phyloP scores from a whole-genome alignment of 2,329 filamentous ascomycete species.

The Podosphaera xanthii region DNA sequence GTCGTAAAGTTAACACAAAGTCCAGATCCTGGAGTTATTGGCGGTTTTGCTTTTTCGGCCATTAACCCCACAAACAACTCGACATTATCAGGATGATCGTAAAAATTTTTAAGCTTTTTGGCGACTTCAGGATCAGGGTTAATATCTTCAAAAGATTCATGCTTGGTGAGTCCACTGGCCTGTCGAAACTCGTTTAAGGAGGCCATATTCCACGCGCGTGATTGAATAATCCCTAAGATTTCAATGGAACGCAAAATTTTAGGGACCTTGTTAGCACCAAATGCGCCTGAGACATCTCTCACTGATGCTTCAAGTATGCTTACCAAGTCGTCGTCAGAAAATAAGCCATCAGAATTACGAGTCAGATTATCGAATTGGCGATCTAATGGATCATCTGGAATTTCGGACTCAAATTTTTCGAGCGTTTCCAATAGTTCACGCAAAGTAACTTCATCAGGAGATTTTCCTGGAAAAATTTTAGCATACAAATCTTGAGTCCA shows the following conservation, averaged over 20 bases:
- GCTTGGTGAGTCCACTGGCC: constrained; percentile 54
- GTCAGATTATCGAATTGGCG: constrained; percentile 44
- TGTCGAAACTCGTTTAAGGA: constrained; percentile 62
- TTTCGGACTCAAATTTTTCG: constrained; percentile 33
- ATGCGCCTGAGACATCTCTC: constrained; percentile 50
- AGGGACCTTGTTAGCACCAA: constrained; percentile 53
- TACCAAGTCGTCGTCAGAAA: constrained; percentile 55
- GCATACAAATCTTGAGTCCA: constrained; percentile 55
- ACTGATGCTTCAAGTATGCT: constrained; percentile 43
- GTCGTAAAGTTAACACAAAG: constrained; percentile 30
- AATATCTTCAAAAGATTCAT: constrained; percentile 63
- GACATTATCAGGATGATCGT: constrained; percentile 33
- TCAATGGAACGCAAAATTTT: constrained; percentile 52
- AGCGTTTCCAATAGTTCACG: constrained; percentile 39
- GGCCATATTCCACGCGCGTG: constrained; percentile 53
- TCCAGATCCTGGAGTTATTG: constrained; percentile 27
- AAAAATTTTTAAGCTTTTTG: constrained; percentile 40
- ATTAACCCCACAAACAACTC: constrained; percentile 49
- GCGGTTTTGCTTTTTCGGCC: constrained; percentile 31
- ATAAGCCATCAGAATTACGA: constrained; percentile 42
- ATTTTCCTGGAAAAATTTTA: constrained; percentile 34
- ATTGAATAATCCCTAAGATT: constrained; percentile 58
- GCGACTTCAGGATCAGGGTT: constrained; percentile 54
- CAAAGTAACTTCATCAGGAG: constrained; percentile 25
- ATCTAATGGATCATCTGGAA: constrained; percentile 43